Percentiles rank a stretch among this genome's conserved stretches.
Conservation (phyloP, 2,329 filamentous ascomycete species). For the Penicillium sp. region DNA sequence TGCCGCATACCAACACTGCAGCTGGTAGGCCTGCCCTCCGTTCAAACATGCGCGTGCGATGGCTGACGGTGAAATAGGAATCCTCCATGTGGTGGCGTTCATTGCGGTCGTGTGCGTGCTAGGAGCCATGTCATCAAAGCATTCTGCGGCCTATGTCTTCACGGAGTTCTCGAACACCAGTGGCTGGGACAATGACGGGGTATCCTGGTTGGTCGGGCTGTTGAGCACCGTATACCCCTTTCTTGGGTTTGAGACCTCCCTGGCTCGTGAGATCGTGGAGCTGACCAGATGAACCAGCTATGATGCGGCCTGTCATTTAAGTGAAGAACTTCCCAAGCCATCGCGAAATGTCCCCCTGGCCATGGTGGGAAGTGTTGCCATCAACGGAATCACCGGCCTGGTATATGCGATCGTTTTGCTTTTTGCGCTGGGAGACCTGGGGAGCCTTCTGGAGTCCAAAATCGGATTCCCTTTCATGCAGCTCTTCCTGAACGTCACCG, state of each 20-base stretch:
- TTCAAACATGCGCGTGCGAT: too few species aligned
- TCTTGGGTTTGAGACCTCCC: slow-evolving; percentile 8
- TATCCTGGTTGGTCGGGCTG: slow-evolving; percentile 20
- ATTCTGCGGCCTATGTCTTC: slow-evolving; percentile 17
- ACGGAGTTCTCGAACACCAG: slow-evolving; percentile 19
- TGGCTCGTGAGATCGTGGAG: too few species aligned
- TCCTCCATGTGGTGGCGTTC: slow-evolving; percentile 19
- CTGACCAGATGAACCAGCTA: slow-evolving; percentile 18
- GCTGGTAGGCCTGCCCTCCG: slow-evolving; percentile 10
- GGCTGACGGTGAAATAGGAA: slow-evolving; percentile 9
- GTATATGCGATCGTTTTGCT: slow-evolving; percentile 45
- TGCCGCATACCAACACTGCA: slow-evolving; percentile 23
- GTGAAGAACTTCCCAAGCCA: slow-evolving; percentile 34
- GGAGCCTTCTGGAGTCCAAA: slow-evolving; percentile 39
- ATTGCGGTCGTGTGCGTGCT: slow-evolving; percentile 13
- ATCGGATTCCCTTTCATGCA: slow-evolving; percentile 49
- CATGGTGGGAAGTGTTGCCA: slow-evolving; percentile 33
- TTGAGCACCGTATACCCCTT: slow-evolving; percentile 21
- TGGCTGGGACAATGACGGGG: slow-evolving; percentile 20
- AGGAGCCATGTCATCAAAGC: slow-evolving; percentile 18
- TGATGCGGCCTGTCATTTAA: slow-evolving; percentile 45
- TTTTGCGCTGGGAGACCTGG: slow-evolving; percentile 44
- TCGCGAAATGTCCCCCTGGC: slow-evolving; percentile 32
- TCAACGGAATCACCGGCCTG: slow-evolving; percentile 50
- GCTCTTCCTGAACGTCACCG: slow-evolving; percentile 29